Conservation (phyloP, 2,329 filamentous ascomycete genomes). For the Ophiocordyceps sinensis region DNA sequence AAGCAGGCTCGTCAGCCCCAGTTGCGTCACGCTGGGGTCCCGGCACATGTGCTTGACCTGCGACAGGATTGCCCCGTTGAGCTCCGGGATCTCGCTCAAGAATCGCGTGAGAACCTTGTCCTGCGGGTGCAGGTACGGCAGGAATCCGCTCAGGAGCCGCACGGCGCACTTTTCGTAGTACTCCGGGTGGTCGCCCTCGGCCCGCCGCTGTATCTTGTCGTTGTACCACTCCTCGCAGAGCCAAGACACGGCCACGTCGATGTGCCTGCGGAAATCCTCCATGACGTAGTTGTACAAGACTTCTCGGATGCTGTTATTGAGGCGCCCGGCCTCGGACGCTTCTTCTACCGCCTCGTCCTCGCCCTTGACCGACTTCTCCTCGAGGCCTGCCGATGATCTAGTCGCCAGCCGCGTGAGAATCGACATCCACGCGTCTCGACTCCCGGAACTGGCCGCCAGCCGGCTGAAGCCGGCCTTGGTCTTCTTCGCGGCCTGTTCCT, state of each 20-base stretch:
- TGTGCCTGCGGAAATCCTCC: conserved; percentile 79
- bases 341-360: conserved; percentile 48
- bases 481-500: conserved; percentile 48
- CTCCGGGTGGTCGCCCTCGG: conserved; percentile 31
- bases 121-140: conserved; percentile 80
- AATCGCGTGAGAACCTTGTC: conserved; percentile 87
- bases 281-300: conserved; percentile 73
- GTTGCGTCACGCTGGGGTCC: conserved; percentile 48
- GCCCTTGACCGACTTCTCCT: conserved; percentile 40
- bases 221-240: conserved; percentile 98
- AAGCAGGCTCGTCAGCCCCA: conserved; percentile 49
- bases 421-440: conserved; percentile 82
- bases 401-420: conserved; percentile 77
- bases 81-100: conserved; percentile 74
- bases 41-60: conserved; percentile 55
- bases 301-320: conserved; percentile 62
- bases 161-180: conserved; percentile 72
- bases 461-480: conserved; percentile 64
- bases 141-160: conserved; percentile 73
- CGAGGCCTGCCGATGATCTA: conserved; percentile 57
- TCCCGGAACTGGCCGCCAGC: conserved; percentile 70
- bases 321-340: conserved; percentile 22
- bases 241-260: conserved; percentile 86
- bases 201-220: conserved; percentile 41
- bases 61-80: conserved; percentile 57